A percentile compares a stretch with the other conserved stretches of the same genome.
phyloP scores from a whole-genome alignment of 257 asterid genomes.

The Solanum pinnatisectum region DNA sequence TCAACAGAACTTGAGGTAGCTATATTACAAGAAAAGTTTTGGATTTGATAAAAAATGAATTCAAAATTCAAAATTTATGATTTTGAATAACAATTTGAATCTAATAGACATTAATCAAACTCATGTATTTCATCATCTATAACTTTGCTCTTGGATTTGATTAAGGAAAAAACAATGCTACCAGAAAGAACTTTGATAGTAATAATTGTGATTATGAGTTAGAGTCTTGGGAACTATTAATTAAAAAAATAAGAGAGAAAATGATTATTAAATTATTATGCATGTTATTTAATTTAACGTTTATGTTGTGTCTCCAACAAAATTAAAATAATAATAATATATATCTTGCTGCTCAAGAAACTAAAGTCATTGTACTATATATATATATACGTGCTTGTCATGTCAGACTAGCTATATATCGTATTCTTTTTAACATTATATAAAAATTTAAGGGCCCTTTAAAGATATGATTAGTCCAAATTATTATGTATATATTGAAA shows the following conservation, averaged over 20 bases:
- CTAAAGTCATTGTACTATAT: background rate
- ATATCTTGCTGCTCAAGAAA: background rate
- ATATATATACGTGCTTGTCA: background rate
- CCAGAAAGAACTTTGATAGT: background rate
- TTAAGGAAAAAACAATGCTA: background rate
- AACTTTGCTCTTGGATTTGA: background rate
- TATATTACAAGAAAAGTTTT: background rate
- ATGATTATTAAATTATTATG: background rate
- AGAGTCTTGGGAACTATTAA: background rate
- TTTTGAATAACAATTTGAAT: too few relatives aligned
- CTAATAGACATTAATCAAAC: background rate
- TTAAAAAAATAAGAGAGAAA: background rate
- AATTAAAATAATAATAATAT: background rate
- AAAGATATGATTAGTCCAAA: background rate
- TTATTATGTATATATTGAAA: background rate
- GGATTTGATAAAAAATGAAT: background rate
- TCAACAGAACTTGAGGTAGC: background rate
- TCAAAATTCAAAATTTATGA: too few relatives aligned
- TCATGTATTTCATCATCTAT: background rate
- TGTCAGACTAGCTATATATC: background rate
- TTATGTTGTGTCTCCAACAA: background rate
- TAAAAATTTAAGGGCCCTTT: background rate
- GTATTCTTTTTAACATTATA: background rate
- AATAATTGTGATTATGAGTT: background rate
- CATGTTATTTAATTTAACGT: background rate